A percentile compares a stretch with the other conserved stretches of the same genome.
Conservation (phyloP, 768 basidiomycete genomes). For the Strobilomyces confusus region DNA sequence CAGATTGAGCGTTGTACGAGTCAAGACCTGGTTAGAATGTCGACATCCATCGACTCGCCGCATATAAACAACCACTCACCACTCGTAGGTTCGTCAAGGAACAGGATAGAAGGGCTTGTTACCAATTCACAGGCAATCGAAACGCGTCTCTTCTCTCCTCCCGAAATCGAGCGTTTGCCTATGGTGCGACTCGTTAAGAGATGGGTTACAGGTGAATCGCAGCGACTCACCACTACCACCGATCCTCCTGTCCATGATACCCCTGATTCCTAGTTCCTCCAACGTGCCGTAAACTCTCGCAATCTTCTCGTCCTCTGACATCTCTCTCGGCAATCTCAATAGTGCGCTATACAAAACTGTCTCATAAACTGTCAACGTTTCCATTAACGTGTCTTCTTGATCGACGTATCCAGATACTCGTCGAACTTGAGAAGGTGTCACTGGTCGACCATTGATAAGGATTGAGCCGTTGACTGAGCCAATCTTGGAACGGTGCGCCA, state of each 20-base stretch:
- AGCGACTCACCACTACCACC: constrained; percentile 72
- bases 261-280: constrained; percentile 90
- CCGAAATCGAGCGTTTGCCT: constrained; percentile 90
- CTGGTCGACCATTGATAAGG: constrained; percentile 81
- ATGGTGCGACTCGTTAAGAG: constrained; percentile 4
- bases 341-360: constrained; percentile 93
- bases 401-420: constrained; percentile 93
- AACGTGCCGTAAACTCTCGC: constrained; percentile 92
- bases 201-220: neutral
- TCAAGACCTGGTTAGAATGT: constrained; percentile 62
- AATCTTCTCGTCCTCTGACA: constrained; percentile 95
- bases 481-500: constrained; percentile 85
- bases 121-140: constrained; percentile 98
- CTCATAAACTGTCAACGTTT: constrained; percentile 96
- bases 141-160: constrained; percentile 95
- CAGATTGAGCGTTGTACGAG: constrained; percentile 93
- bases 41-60: neutral
- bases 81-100: constrained; percentile 96
- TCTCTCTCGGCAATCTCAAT: constrained; percentile 85
- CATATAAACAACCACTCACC: constrained; percentile 44
- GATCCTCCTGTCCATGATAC: constrained; percentile 86
- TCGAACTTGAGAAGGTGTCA: constrained; percentile 71
- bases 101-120: constrained; percentile 92
- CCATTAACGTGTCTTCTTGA: constrained; percentile 97
- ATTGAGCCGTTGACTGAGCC: constrained; percentile 70